These are phyloP conservation scores for Discostella stelligeroides DNA, from an alignment of 108 stramenopile genomes.

Conservation along the genomic window DNA sequence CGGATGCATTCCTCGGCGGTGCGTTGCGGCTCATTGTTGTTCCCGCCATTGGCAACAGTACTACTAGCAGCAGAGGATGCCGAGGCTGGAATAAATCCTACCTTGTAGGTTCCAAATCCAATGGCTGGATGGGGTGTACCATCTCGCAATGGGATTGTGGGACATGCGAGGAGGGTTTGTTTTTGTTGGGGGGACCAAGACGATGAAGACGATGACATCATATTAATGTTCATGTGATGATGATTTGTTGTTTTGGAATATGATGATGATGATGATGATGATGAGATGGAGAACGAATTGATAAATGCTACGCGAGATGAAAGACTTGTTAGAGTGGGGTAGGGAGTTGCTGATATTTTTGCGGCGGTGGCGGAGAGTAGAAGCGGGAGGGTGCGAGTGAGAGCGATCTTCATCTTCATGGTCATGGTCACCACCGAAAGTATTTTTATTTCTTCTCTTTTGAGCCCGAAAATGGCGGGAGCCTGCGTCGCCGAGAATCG, in stretches of 20 bases:
- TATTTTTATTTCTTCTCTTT: too few relatives aligned
- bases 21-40: constrained; percentile 27
- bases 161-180: constrained; percentile 49
- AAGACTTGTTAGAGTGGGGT: background rate
- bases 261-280: background rate
- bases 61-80: constrained; percentile 64
- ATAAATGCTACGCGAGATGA: constrained; percentile 6
- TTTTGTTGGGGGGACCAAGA: constrained; percentile 16
- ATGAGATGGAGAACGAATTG: constrained; percentile 2
- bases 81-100: constrained; percentile 87
- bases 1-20: constrained; percentile 80
- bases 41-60: constrained; percentile 40
- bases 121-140: constrained; percentile 79
- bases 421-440: too few relatives aligned
- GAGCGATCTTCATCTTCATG: constrained; percentile 26
- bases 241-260: background rate
- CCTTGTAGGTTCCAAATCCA: constrained; percentile 94
- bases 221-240: background rate
- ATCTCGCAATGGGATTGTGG: constrained; percentile 71
- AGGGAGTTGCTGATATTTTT: constrained; percentile 6
- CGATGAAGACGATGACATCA: constrained; percentile 9
- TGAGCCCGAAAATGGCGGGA: too few relatives aligned
- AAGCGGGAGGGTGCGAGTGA: constrained; percentile 1
- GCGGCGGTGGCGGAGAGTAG: constrained; percentile 28
- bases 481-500: background rate